Base-by-base conservation (phyloP, 192 early-diverging fungal species). In the Coemansia sp. region DNA sequence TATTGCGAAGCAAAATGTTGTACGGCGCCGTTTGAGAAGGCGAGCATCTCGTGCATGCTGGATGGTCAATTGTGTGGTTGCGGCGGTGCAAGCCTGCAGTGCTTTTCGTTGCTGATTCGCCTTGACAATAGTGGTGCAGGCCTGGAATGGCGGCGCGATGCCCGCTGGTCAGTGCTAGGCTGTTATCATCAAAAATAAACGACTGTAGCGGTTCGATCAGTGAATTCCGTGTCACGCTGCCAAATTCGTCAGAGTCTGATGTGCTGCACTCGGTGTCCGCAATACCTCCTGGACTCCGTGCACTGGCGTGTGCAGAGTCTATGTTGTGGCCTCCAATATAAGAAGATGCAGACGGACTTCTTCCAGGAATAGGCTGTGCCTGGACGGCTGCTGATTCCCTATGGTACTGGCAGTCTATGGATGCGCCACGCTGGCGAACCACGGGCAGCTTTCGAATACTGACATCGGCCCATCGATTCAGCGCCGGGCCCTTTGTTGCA, bases 401-500 rank as follows among this genome's bases (percentile, higher is more conserved):
- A 7, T 16, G 19, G 11, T 59, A 2, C 4, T 39, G 57, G 57
- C 57, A 16, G 14, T 5, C 16, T 59, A 38, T 9, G 14, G 57
- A 59, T 5, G 39, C 39, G 10, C 57, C 57, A 17, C 8, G 39
- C 14, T 41, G 57, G n/a, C 57, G 57, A 41, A 39, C 22, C 55
- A 37, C 56, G 61, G 38, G 56, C 41, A 19, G 50, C 16, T 54
- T 45, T 49, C 68, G 67, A 53, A 71, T 37, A 49, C 51, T 68
- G 62, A 82, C 77, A 20, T 80, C 70, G 38, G 61, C 67, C 94
- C 95, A 98, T 74, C 94, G 89, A 50, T 94, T 92, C 60, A 99
- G 85, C 45, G 77, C 87, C 5, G 94, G 91, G 13, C 86, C 87
- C 50, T 86, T 87, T 7, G 97, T 97, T 0, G 95, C 95, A 1